These are phyloP conservation scores for Fomitopsis palustris DNA, from an alignment of 1,284 basidiomycete genomes.

Conservation along the genomic window DNA sequence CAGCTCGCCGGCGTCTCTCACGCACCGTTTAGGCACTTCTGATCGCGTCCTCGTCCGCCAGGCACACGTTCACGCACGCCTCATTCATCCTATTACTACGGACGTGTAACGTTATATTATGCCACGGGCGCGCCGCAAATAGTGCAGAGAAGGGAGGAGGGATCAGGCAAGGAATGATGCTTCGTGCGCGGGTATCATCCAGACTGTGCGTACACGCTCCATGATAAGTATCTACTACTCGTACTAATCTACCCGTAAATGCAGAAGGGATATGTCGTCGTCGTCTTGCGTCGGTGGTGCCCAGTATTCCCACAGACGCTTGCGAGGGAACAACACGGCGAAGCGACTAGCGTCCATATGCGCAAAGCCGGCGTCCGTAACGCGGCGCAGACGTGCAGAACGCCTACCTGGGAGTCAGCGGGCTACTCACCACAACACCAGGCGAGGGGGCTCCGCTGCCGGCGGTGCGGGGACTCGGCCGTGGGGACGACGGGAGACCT, in stretches of 20 bases:
- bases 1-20: background rate
- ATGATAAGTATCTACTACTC: constrained; percentile 6
- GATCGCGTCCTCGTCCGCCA: background rate
- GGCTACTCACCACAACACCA: constrained; percentile 11
- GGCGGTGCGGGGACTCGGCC: constrained; percentile 11
- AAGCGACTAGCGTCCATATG: background rate
- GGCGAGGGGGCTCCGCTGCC: constrained; percentile 10
- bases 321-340: background rate
- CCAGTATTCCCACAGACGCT: background rate
- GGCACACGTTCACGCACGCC: background rate
- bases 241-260: constrained; percentile 19
- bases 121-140: background rate
- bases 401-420: constrained; percentile 17
- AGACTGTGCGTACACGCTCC: constrained; percentile 8
- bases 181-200: constrained; percentile 4
- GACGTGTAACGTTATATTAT: too few species aligned
- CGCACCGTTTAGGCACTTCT: too few species aligned
- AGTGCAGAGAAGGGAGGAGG: constrained; percentile 1
- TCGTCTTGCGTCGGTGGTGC: background rate
- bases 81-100: background rate
- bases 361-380: background rate
- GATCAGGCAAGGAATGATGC: constrained; percentile 1
- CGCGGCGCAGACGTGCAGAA: background rate
- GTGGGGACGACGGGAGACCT: constrained; percentile 46
- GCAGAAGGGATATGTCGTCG: background rate